These are phyloP conservation scores for Leccinum longicurvipes DNA, from an alignment of 768 basidiomycete species.

Conservation along the genomic window DNA sequence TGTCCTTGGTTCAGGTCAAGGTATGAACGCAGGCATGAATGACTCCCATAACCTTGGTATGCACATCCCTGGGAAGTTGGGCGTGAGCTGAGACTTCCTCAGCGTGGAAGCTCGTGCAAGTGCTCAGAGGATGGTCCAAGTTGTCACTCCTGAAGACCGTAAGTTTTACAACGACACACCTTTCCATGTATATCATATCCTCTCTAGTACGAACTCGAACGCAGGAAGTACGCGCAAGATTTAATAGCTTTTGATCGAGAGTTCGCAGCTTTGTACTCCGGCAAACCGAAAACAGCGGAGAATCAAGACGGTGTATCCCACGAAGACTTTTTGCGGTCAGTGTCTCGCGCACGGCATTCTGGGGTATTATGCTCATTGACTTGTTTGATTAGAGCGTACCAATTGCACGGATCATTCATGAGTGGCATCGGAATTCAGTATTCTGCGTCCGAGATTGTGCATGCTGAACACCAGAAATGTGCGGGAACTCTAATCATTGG, in stretches of 20 bases:
- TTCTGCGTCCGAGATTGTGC: conserved; percentile 34
- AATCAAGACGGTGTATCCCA: conserved; percentile 34
- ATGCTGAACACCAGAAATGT: conserved; percentile 26
- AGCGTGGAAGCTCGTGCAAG: conserved; percentile 49
- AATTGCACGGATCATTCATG: conserved; percentile 37
- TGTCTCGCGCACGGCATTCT: not conserved
- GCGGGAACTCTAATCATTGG: conserved; percentile 36
- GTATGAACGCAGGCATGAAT: conserved; percentile 76
- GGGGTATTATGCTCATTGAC: not conserved
- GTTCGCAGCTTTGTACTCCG: conserved; percentile 64
- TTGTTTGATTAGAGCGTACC: conserved; percentile 30
- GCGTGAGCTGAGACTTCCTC: conserved; percentile 45
- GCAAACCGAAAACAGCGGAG: conserved; percentile 52
- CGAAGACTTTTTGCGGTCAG: conserved; percentile 35
- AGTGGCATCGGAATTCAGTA: conserved; percentile 42
- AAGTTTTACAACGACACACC: conserved; percentile 5
- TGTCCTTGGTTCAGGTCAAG: conserved; percentile 48
- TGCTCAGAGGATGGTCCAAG: conserved; percentile 40
- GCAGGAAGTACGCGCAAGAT: conserved; percentile 66
- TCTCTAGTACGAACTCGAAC: conserved; percentile 64
- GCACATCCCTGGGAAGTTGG: conserved; percentile 12
- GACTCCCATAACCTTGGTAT: conserved; percentile 68
- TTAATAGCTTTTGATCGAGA: conserved; percentile 69
- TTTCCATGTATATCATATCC: not conserved
- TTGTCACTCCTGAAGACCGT: conserved; percentile 40